Conservation (phyloP, 805 yeast genomes). For the Metschnikowia bowlesiae region DNA sequence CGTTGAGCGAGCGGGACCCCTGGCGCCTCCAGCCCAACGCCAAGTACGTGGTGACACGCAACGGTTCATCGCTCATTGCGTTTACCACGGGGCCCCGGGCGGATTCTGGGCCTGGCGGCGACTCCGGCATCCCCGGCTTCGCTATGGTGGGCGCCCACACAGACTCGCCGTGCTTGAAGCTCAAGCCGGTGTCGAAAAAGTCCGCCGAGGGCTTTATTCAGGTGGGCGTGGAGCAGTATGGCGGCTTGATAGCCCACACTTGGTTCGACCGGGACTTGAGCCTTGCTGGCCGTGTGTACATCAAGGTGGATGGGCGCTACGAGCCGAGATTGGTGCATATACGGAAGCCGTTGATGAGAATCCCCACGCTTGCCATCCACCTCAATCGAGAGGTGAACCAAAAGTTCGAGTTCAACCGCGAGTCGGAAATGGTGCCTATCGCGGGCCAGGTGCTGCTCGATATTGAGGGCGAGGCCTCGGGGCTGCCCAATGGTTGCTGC, state of each 20-base stretch:
- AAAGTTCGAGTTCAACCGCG: conserved; percentile 86
- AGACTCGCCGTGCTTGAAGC: conserved; percentile 84
- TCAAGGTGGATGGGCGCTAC: conserved; percentile 46
- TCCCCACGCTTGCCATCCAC: conserved; percentile 94
- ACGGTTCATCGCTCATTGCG: conserved; percentile 83
- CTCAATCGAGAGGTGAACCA: conserved; percentile 69
- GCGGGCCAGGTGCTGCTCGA: conserved; percentile 50
- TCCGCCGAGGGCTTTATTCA: conserved; percentile 73
- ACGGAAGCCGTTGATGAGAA: conserved; percentile 73
- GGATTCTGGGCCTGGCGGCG: too few relatives aligned
- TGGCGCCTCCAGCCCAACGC: conserved; percentile 62
- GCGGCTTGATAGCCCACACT: conserved; percentile 94
- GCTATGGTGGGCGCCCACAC: conserved; percentile 95
- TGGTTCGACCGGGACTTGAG: conserved; percentile 96
- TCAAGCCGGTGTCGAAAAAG: conserved; percentile 80
- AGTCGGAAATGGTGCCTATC: conserved; percentile 80
- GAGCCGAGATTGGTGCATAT: conserved; percentile 72
- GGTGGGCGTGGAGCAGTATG: conserved; percentile 90
- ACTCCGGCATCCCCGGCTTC: conserved; percentile 66
- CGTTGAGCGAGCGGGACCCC: conserved; percentile 61
- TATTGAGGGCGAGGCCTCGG: not conserved
- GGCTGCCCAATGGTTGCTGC: conserved; percentile 31
- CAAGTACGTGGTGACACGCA: conserved; percentile 83
- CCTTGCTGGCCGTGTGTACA: conserved; percentile 87
- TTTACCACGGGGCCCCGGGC: conserved; percentile 60